A percentile compares a stretch with the other conserved stretches of the same genome.
These are phyloP conservation scores for Pseudomonodictys pantanalensis DNA, from an alignment of 495 filamentous ascomycete species.

Conservation along the genomic window DNA sequence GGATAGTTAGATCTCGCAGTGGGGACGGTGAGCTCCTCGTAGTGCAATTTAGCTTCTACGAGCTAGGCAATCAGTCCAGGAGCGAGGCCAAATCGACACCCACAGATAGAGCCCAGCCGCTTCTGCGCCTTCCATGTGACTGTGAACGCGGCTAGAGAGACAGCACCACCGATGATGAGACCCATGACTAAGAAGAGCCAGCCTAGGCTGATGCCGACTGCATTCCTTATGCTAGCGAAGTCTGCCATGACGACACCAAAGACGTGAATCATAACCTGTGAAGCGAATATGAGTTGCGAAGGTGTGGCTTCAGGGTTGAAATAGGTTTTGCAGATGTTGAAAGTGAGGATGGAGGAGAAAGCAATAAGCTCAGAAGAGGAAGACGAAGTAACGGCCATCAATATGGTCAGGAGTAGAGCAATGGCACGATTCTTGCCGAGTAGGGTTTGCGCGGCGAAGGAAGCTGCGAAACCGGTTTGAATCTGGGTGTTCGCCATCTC, in stretches of 20 bases:
- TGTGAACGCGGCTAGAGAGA: conserved; percentile 78
- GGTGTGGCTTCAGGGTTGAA: conserved; percentile 57
- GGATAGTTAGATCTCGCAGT: conserved; percentile 78
- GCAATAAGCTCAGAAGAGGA: conserved; percentile 86
- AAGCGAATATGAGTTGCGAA: conserved; percentile 76
- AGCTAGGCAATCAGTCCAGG: conserved; percentile 83
- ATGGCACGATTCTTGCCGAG: conserved; percentile 83
- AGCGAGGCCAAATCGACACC: conserved; percentile 70
- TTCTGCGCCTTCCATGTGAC: conserved; percentile 80
- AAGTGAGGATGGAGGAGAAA: conserved; percentile 86
- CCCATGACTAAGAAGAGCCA: conserved; percentile 86
- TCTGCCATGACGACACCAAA: conserved; percentile 80
- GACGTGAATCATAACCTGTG: conserved; percentile 66
- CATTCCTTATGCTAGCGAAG: conserved; percentile 57
- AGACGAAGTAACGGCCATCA: conserved; percentile 92
- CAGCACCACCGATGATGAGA: conserved; percentile 79
- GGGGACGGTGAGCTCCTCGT: conserved; percentile 65
- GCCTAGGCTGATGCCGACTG: conserved; percentile 34
- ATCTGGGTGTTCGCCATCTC: conserved; percentile 75
- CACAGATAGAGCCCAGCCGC: conserved; percentile 67
- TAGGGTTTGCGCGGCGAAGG: conserved; percentile 79
- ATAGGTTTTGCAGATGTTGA: conserved; percentile 70
- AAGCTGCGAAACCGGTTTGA: conserved; percentile 80
- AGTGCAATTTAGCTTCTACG: conserved; percentile 69
- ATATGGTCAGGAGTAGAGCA: conserved; percentile 77